These are phyloP conservation scores for Tetrahymena borealis DNA, from an alignment of 73 alveolate species.

Conservation along the genomic window DNA sequence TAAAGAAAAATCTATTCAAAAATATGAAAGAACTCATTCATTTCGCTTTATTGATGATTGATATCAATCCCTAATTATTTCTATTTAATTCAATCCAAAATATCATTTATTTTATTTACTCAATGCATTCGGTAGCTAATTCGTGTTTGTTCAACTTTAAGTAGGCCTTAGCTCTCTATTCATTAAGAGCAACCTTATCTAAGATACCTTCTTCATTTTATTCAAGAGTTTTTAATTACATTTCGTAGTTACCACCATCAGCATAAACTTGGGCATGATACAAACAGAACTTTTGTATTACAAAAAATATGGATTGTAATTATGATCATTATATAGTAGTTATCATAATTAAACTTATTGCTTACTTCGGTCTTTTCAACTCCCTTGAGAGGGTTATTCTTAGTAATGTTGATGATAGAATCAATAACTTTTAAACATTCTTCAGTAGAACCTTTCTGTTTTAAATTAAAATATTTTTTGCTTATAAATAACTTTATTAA, in stretches of 20 bases:
- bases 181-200: background rate
- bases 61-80: no score
- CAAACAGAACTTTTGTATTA: background rate
- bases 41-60: no score
- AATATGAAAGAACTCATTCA: no score
- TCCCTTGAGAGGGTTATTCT: slow-evolving; percentile 3
- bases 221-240: background rate
- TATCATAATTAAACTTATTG: background rate
- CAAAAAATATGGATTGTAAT: no score
- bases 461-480: slow-evolving; percentile 1
- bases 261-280: background rate
- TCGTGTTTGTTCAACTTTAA: background rate
- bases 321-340: background rate
- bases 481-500: slow-evolving; percentile 15
- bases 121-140: background rate
- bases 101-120: no score
- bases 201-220: background rate
- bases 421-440: slow-evolving; percentile 36
- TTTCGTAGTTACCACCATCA: background rate
- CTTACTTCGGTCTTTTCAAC: background rate
- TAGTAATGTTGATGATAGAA: slow-evolving; percentile 9
- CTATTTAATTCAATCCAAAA: no score
- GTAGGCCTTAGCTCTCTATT: background rate
- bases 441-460: slow-evolving; percentile 49
- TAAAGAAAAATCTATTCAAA: no score